Base-by-base conservation (phyloP, 305 asterid genomes). In the Ilex paraguariensis region DNA sequence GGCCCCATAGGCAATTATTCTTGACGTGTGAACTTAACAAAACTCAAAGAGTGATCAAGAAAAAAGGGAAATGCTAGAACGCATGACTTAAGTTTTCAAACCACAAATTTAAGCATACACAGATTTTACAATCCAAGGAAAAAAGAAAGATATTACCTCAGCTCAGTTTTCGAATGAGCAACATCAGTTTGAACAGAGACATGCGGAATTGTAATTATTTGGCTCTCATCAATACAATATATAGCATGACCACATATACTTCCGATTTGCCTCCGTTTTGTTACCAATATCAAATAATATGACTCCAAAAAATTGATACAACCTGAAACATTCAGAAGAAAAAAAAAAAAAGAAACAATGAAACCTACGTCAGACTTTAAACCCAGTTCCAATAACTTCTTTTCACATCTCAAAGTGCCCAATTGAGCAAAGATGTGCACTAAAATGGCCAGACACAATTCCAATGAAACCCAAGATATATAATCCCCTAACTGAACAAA, bases 81-180 rank as follows among this genome's bases (percentile, higher is more conserved):
- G 42, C 6, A 36, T 36, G 42, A 36, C 8, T 4, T 36, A 36
- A 36, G 42, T 36, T 36, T 36, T 5, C 42, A 36, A 21, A 21
- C 28, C 42, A 36, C 42, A 13, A 1, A 46, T 8, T 8, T 10
- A 3, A 46, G 52, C 13, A 46, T 6, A 11, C 52, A 10, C 52
- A 52, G 56, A 52, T 0, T 49, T 49, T 49, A 49, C 16, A 4
- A 5, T 49, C 13, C 16, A 49, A 49, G 16, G 11, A 12, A 49
- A 49, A 49, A 36, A 36, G 42, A 12, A 5, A 62, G 73, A 70
- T 66, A 69, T 77, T 87, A 87, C 99, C 96, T 81, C 57, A 81
- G 82, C 86, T 90, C 99, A 67, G 92, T 86, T 87, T 87, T 90
- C 32, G 97, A 93, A 83, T 93, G 96, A 72, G 99, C 97, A 79